phyloP scores from a whole-genome alignment of 768 basidiomycete species.

The Vishniacozyma victoriae region DNA sequence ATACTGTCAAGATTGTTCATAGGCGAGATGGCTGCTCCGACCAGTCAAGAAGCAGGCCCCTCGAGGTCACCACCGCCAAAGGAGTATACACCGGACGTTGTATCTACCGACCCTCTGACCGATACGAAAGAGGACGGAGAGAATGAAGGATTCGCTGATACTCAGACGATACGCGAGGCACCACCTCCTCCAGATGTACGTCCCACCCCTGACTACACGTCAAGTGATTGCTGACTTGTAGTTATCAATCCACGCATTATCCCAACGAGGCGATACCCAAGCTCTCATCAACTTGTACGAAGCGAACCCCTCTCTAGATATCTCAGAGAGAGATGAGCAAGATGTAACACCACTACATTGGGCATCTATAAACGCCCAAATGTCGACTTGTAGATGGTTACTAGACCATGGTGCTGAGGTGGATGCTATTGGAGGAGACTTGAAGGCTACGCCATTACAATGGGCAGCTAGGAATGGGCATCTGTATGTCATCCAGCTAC shows the following conservation, averaged over 20 bases:
- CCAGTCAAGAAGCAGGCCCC: no score
- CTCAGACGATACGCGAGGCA: no score
- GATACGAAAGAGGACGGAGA: no score
- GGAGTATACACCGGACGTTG: no score
- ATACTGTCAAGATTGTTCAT: no score
- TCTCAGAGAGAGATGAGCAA: constrained; percentile 61
- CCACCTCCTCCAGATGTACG: no score
- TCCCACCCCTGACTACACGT: neutral
- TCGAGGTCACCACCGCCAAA: no score
- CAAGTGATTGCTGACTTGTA: neutral
- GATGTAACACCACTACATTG: constrained; percentile 95
- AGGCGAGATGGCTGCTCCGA: no score
- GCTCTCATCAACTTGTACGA: constrained; percentile 11
- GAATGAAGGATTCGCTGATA: no score
- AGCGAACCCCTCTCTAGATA: constrained; percentile 17
- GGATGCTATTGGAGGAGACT: constrained; percentile 88
- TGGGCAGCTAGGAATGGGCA: constrained; percentile 97
- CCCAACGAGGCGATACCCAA: constrained; percentile 65
- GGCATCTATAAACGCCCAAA: constrained; percentile 95
- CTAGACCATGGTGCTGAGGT: constrained; percentile 91
- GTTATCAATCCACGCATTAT: constrained; percentile 68
- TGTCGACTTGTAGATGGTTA: constrained; percentile 78
- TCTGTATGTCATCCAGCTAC: constrained; percentile 87
- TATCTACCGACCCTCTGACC: no score
- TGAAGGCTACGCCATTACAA: constrained; percentile 89